Evolutionary conservation across 345 rosid species (phyloP), one percentile per base, ranked within the genome.

Genomic region (Citrus medica): DNA sequence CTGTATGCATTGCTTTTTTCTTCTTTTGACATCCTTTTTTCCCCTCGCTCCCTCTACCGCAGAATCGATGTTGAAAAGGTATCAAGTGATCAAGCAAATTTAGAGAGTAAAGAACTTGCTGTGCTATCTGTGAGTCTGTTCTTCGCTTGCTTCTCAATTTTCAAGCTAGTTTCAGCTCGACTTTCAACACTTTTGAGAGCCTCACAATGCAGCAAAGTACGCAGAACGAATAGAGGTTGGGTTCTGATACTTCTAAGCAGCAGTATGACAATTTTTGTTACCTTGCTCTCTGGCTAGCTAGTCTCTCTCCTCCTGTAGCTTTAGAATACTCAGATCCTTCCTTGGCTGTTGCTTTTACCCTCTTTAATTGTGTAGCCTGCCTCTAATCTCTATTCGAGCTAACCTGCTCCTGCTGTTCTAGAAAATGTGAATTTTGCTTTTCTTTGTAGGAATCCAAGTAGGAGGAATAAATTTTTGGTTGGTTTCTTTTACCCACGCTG

Each of bases 241-340:
- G 65, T 87, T 37, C 84, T 95, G 88, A 88, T 92, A 76, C 84
- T 95, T 48, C 82, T 90, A 76, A 93, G 98, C 88, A 92, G 97
- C 90, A 86, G 88, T 72, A 84, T 92, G 87, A 87, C 92, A 75
- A 86, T 95, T 74, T 89, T 92, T 87, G 87, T 93, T 27, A 89
- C 94, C 59, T 85, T 93, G 78, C 87, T 93, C 51, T 92, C 94
- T 67, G 67, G 89, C 46, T 89, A 88, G 88, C 38, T 51, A 42
- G 61, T 42, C 32, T 53, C 21, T 58, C 61, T 17, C 37, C 25
- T 4, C 16, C 8, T 35, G 58, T 76, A 37, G 68, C 75, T 75
- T 37, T 46, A 80, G 78, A 70, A 40, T 55, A 14, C 35, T 71
- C 58, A 72, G 40, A 30, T 48, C 62, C 46, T 60, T 46, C 25